phyloP scores from a whole-genome alignment of 768 basidiomycete genomes.

The Boletus coccyginus region DNA sequence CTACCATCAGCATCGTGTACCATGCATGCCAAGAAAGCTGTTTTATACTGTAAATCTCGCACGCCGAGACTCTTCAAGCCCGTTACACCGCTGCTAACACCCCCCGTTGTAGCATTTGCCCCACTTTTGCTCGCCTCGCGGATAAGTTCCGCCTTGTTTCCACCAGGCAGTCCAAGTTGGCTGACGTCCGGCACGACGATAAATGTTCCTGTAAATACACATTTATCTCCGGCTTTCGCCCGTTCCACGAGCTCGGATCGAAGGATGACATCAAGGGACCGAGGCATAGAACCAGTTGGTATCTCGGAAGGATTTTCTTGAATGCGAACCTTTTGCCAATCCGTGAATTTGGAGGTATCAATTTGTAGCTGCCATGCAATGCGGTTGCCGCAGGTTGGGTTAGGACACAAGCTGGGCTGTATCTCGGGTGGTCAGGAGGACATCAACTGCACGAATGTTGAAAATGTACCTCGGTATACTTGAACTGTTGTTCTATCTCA shows the following conservation, averaged over 20 bases:
- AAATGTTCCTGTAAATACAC: slow-evolving; percentile 96
- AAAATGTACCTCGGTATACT: slow-evolving; percentile 85
- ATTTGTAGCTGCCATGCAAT: slow-evolving; percentile 91
- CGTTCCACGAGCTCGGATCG: slow-evolving; percentile 95
- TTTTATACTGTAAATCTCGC: slow-evolving; percentile 95
- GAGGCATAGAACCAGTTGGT: slow-evolving; percentile 97
- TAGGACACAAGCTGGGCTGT: slow-evolving; percentile 91
- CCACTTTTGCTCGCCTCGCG: slow-evolving; percentile 75
- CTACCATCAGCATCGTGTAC: slow-evolving; percentile 87
- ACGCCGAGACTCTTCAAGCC: slow-evolving; percentile 95
- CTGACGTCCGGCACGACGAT: slow-evolving; percentile 98
- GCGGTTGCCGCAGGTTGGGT: slow-evolving; percentile 90
- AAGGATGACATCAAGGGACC: slow-evolving; percentile 93
- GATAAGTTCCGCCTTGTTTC: slow-evolving; percentile 87
- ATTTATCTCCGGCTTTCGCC: slow-evolving; percentile 99
- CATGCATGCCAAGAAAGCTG: slow-evolving; percentile 98
- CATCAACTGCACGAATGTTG: not conserved
- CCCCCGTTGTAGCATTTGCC: slow-evolving; percentile 55
- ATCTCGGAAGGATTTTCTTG: slow-evolving; percentile 99
- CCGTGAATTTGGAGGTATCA: slow-evolving; percentile 93
- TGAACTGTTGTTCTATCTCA: slow-evolving; percentile 99
- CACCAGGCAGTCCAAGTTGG: slow-evolving; percentile 92
- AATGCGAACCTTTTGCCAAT: slow-evolving; percentile 99
- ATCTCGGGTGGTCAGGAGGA: not conserved
- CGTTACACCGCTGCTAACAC: slow-evolving; percentile 80